Evolutionary conservation across 2,329 filamentous ascomycete genomes (phyloP).

Genomic region (Aureobasidium sp.): DNA sequence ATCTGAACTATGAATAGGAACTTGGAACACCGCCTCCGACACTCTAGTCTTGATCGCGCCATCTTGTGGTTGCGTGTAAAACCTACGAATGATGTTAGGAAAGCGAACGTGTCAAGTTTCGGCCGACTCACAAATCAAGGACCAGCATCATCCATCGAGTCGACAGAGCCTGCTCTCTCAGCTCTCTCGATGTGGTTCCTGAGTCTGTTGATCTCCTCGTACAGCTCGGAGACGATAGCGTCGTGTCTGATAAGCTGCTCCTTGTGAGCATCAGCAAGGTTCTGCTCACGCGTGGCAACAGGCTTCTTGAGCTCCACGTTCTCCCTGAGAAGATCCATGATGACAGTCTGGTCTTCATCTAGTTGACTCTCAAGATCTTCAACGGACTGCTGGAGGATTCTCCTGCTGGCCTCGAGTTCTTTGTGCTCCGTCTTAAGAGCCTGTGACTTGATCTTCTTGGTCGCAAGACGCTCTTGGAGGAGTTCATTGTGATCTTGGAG

Average conservation of each 20-base stretch:
- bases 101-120: too few species aligned
- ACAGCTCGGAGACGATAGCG: neutral
- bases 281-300: too few species aligned
- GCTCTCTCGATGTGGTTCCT: neutral
- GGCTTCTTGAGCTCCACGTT: neutral
- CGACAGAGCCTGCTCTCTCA: neutral
- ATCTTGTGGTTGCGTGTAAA: neutral
- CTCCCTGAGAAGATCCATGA: neutral
- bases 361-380: too few species aligned
- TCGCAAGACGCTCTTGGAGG: neutral
- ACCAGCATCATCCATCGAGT: neutral
- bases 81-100: neutral
- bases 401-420: neutral
- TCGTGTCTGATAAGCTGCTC: neutral
- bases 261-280: too few species aligned
- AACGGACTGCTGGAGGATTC: too few species aligned
- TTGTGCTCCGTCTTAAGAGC: neutral
- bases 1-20: neutral
- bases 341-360: neutral
- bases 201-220: neutral
- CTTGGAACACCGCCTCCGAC: neutral
- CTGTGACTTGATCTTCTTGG: neutral
- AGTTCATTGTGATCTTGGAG: neutral
- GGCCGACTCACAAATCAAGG: neutral
- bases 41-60: neutral